Evolutionary conservation across 495 filamentous ascomycete species (phyloP).

Genomic region (Penicillium steckii): DNA sequence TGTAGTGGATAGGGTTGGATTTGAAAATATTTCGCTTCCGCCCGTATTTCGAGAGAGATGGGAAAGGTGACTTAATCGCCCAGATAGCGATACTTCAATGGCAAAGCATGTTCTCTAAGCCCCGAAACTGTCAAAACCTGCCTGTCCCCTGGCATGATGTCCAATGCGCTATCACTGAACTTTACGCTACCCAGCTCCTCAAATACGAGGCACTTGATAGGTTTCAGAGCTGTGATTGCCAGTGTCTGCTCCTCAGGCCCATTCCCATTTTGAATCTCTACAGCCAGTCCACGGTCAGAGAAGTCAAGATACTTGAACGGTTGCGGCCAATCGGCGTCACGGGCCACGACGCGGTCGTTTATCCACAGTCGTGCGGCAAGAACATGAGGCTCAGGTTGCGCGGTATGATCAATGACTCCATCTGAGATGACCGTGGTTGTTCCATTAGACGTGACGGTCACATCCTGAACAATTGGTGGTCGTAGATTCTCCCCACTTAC

Average conservation of each 20-base stretch:
- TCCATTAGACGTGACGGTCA: conserved; percentile 65
- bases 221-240: neutral
- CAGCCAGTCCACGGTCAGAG: neutral
- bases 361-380: neutral
- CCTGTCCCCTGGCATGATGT: neutral
- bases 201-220: neutral
- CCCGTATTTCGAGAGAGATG: neutral
- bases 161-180: neutral
- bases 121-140: neutral
- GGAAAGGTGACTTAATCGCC: neutral
- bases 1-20: too few relatives aligned
- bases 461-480: conserved; percentile 45
- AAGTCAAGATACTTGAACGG: neutral
- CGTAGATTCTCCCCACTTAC: conserved; percentile 65
- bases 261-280: neutral
- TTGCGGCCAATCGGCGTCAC: neutral
- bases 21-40: too few relatives aligned
- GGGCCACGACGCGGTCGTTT: neutral
- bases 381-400: neutral
- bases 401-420: neutral
- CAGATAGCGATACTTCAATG: neutral
- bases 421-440: conserved; percentile 66
- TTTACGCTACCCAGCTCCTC: neutral
- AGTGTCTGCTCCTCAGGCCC: neutral
- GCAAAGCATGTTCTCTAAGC: neutral